Evolutionary conservation across 2,329 filamentous ascomycete species (phyloP).

Genomic region (Capronia epimyces): DNA sequence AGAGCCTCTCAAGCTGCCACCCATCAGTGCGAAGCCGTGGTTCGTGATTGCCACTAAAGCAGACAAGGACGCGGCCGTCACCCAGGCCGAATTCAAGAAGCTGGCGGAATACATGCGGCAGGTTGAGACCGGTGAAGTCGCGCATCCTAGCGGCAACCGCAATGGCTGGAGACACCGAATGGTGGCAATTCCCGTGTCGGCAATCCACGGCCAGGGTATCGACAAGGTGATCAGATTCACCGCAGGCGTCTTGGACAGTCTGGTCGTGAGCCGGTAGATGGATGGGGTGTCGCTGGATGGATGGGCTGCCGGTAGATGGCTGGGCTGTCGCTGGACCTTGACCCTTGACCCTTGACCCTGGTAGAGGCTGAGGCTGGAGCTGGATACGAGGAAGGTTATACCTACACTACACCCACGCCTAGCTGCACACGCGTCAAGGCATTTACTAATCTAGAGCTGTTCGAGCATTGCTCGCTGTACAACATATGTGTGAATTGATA

Average conservation of each 20-base stretch:
- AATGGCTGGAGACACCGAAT: slow-evolving; percentile 56
- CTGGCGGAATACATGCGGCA: slow-evolving; percentile 66
- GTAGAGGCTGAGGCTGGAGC: background rate
- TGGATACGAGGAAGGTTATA: background rate
- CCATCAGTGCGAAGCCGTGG: slow-evolving; percentile 92
- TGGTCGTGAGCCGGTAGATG: slow-evolving; percentile 6
- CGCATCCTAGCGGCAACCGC: slow-evolving; percentile 69
- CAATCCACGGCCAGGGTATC: slow-evolving; percentile 79
- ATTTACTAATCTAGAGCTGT: no score
- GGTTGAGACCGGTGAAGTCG: slow-evolving; percentile 56
- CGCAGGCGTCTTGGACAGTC: slow-evolving; percentile 38
- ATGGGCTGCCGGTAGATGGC: no score
- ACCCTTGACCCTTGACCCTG: background rate
- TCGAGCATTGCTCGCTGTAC: no score
- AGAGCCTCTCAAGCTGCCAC: slow-evolving; percentile 51
- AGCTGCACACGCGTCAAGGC: background rate
- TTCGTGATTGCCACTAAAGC: slow-evolving; percentile 93
- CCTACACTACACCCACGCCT: no score
- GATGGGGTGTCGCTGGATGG: no score
- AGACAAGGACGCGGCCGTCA: slow-evolving; percentile 59
- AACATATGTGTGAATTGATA: no score
- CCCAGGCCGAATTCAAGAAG: slow-evolving; percentile 67
- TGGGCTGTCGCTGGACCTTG: no score
- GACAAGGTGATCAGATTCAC: slow-evolving; percentile 47
- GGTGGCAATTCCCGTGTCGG: slow-evolving; percentile 76